Evolutionary conservation across 2,329 filamentous ascomycete species (phyloP).

Genomic region (Atkinsonella hypoxylon): DNA sequence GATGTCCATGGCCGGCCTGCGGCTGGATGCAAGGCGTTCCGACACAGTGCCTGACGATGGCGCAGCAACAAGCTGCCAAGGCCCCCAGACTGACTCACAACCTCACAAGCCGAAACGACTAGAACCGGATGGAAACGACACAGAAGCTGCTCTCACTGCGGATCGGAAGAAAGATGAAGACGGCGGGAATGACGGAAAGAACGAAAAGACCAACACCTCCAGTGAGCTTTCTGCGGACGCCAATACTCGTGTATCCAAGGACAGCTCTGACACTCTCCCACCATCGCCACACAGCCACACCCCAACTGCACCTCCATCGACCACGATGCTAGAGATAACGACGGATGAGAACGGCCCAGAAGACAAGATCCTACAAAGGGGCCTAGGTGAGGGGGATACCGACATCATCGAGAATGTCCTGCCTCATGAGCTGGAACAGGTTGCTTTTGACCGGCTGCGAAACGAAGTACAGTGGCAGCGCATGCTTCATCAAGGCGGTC

Average conservation of each 20-base stretch:
- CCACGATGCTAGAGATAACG: neutral
- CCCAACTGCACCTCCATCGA: neutral
- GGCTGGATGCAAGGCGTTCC: conserved; percentile 17
- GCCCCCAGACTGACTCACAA: conserved; percentile 8
- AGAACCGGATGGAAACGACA: conserved; percentile 8
- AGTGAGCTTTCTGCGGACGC: neutral
- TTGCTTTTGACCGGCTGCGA: conserved; percentile 58
- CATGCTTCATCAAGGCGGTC: conserved; percentile 86
- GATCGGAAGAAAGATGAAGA: neutral
- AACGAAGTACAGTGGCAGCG: conserved; percentile 75
- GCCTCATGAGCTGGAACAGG: conserved; percentile 38
- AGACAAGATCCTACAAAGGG: conserved; percentile 26
- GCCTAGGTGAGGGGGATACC: conserved; percentile 72
- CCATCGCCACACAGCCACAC: conserved; percentile 1
- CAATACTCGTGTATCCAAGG: neutral
- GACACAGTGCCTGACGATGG: conserved; percentile 7
- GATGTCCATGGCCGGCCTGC: conserved; percentile 20
- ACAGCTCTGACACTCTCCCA: neutral
- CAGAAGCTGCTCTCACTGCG: neutral
- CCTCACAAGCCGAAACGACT: conserved; percentile 7
- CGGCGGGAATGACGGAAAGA: neutral
- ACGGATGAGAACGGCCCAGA: neutral
- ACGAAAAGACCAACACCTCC: neutral
- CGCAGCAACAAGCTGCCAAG: neutral
- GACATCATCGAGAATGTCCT: conserved; percentile 61